Conservation (phyloP, 192 early-diverging fungal genomes). For the Lunasporangiospora selenospora region DNA sequence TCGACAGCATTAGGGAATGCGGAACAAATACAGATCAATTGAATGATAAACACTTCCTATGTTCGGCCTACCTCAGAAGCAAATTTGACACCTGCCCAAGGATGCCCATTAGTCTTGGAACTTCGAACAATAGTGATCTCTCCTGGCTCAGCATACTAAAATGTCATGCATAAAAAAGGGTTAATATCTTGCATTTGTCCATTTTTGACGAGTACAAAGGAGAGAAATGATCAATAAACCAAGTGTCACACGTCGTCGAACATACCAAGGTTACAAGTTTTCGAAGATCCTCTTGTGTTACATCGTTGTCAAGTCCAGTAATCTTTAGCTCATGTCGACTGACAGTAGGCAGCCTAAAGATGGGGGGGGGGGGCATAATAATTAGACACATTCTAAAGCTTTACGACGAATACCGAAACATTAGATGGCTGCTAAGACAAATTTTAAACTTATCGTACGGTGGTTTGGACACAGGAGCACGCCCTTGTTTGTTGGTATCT, state of each 20-base stretch:
- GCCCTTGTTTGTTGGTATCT: conserved; percentile 1
- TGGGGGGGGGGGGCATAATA: too few relatives aligned
- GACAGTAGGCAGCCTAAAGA: conserved; percentile 29
- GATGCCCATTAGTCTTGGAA: neutral
- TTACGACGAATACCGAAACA: too few relatives aligned
- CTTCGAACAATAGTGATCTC: conserved; percentile 9
- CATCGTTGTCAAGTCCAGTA: conserved; percentile 12
- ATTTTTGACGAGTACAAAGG: neutral
- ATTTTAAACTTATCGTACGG: too few relatives aligned
- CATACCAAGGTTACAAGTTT: conserved; percentile 24
- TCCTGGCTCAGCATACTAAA: conserved; percentile 10
- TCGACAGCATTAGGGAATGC: neutral
- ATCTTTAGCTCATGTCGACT: conserved; percentile 41
- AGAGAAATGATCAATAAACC: neutral
- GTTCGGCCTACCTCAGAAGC: conserved; percentile 11
- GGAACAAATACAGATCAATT: neutral
- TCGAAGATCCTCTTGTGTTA: conserved; percentile 24
- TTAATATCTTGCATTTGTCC: neutral
- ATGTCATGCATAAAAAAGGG: neutral
- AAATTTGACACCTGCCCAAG: conserved; percentile 43
- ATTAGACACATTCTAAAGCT: too few relatives aligned
- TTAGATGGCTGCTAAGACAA: too few relatives aligned
- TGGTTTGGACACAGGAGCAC: too few relatives aligned
- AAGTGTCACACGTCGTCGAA: neutral
- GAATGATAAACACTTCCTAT: neutral